A percentile compares a stretch with the other conserved stretches of the same genome.
phyloP scores from a whole-genome alignment of 129 eudicot species.

The Artemisia tridentata region DNA sequence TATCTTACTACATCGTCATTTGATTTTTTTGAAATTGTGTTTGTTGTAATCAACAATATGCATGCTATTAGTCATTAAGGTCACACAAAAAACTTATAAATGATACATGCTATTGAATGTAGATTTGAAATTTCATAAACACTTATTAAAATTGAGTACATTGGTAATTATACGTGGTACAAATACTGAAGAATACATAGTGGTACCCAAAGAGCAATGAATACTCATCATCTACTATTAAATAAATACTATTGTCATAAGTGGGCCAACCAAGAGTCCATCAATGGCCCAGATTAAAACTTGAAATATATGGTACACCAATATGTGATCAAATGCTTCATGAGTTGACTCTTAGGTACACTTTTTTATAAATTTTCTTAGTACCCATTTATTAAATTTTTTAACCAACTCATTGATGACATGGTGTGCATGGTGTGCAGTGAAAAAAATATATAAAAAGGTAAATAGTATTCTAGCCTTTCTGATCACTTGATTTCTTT shows the following conservation, averaged over 20 bases:
- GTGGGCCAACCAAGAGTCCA: conserved; percentile 24
- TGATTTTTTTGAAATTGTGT: too few relatives aligned
- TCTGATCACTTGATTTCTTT: conserved; percentile 38
- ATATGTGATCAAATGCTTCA: conserved; percentile 19
- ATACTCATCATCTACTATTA: conserved; percentile 36
- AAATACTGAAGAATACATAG: conserved; percentile 10
- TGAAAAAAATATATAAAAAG: conserved; percentile 1
- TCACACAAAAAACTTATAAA: too few relatives aligned
- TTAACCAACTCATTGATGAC: conserved; percentile 36
- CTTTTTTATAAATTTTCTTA: conserved; percentile 9
- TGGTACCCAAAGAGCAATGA: conserved; percentile 40
- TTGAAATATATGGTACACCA: conserved; percentile 19
- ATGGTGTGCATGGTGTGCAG: too few relatives aligned
- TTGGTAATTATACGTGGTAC: conserved; percentile 27
- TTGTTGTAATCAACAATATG: too few relatives aligned
- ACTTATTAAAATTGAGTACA: conserved; percentile 16
- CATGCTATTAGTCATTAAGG: too few relatives aligned
- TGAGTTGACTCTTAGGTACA: conserved; percentile 36
- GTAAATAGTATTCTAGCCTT: conserved; percentile 30
- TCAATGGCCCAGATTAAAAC: conserved; percentile 29
- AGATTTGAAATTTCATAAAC: conserved; percentile 1
- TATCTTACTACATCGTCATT: too few relatives aligned
- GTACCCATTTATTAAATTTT: conserved; percentile 18
- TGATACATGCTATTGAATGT: background rate
- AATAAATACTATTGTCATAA: conserved; percentile 28